Evolutionary conservation across 2,329 filamentous ascomycete genomes (phyloP).

Genomic region (Magnaporthiopsis rhizophila): DNA sequence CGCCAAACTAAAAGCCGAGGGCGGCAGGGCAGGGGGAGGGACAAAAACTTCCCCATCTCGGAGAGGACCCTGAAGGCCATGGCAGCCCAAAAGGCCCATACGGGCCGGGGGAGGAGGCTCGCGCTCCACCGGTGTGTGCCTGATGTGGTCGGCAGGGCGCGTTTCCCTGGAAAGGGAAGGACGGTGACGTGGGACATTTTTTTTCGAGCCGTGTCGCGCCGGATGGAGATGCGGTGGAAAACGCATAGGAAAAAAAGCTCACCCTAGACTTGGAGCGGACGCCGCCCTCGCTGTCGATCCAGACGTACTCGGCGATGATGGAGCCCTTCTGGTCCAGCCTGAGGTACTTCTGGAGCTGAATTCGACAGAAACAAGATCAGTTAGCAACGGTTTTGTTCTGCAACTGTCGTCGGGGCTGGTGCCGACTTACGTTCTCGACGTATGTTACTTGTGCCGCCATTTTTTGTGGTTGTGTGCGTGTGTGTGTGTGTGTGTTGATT

Average conservation of each 20-base stretch:
- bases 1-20: neutral
- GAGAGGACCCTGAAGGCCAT: neutral
- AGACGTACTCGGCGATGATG: slow-evolving; percentile 67
- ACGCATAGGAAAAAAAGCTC: slow-evolving; percentile 32
- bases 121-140: neutral
- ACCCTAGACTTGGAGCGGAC: slow-evolving; percentile 95
- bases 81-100: neutral
- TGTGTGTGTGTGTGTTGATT: neutral
- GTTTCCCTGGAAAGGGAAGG: neutral
- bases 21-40: neutral
- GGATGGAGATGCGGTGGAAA: no score
- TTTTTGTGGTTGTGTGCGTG: neutral
- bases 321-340: slow-evolving; percentile 80
- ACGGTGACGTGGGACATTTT: neutral
- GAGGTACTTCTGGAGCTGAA: slow-evolving; percentile 85
- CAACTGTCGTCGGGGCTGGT: neutral
- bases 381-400: neutral
- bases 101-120: neutral
- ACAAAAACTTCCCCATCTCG: neutral
- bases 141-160: neutral
- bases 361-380: neutral
- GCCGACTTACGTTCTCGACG: slow-evolving; percentile 3
- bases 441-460: slow-evolving; percentile 7
- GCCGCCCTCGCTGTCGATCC: slow-evolving; percentile 79
- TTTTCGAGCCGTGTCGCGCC: no score